Evolutionary conservation across 2,329 filamentous ascomycete species (phyloP).

Genomic region (Rugonectria rugulosa): DNA sequence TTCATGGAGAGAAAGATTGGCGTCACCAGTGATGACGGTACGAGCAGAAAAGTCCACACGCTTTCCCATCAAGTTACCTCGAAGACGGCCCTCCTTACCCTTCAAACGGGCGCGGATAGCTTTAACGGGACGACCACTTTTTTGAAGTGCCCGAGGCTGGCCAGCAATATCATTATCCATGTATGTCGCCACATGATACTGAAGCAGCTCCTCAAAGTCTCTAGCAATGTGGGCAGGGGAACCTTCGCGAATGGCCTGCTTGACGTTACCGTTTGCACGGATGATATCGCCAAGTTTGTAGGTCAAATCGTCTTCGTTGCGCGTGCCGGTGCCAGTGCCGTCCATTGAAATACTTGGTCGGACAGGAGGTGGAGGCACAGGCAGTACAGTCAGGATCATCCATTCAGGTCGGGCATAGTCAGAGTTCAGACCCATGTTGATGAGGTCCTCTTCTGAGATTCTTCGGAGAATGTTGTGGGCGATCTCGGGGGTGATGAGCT

Average conservation of each 20-base stretch:
- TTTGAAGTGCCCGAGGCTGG: constrained; percentile 92
- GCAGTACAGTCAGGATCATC: constrained; percentile 96
- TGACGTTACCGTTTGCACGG: constrained; percentile 93
- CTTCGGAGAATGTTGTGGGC: constrained; percentile 87
- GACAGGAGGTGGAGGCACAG: constrained; percentile 94
- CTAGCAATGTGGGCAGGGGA: constrained; percentile 89
- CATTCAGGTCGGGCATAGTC: constrained; percentile 97
- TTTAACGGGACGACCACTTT: constrained; percentile 95
- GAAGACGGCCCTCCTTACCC: constrained; percentile 97
- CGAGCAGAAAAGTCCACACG: constrained; percentile 99
- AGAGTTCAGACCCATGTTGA: constrained; percentile 88
- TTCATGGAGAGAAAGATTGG: constrained; percentile 94
- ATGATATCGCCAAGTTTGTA: constrained; percentile 99
- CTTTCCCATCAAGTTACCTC: constrained; percentile 99
- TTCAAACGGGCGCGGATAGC: constrained; percentile 96
- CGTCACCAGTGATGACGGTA: constrained; percentile 99
- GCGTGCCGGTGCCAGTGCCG: constrained; percentile 87
- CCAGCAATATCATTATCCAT: constrained; percentile 99
- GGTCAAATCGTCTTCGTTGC: constrained; percentile 98
- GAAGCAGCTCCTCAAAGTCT: constrained; percentile 90
- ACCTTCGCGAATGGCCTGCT: constrained; percentile 88
- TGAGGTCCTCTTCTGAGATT: constrained; percentile 82
- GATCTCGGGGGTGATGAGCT: constrained; percentile 81
- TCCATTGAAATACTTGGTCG: constrained; percentile 98
- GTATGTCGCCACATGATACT: constrained; percentile 98